Evolutionary conservation across 176 grass and related monocot genomes (phyloP).

Genomic region (Carex littledalei): DNA sequence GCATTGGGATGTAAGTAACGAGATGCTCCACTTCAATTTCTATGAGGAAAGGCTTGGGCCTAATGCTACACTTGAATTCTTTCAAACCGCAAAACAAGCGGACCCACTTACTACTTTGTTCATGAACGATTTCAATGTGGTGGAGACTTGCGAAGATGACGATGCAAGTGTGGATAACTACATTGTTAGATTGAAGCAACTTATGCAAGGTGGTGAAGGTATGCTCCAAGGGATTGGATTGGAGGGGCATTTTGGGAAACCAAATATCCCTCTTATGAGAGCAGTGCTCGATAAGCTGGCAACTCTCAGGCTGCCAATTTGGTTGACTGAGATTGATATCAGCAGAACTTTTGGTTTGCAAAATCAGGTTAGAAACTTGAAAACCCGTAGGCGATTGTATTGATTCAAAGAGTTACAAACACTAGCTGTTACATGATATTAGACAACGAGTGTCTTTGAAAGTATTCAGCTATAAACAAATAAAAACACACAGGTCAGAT

Average conservation of each 20-base stretch:
- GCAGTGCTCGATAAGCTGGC: slow-evolving; percentile 83
- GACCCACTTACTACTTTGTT: slow-evolving; percentile 86
- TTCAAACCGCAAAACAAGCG: slow-evolving; percentile 43
- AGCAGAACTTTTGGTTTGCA: slow-evolving; percentile 37
- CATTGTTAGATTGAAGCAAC: slow-evolving; percentile 37
- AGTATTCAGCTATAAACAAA: no score
- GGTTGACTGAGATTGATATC: slow-evolving; percentile 88
- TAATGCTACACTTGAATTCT: slow-evolving; percentile 71
- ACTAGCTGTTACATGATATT: no score
- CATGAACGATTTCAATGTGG: slow-evolving; percentile 92
- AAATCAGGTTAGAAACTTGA: slow-evolving; percentile 32
- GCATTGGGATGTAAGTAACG: slow-evolving; percentile 96
- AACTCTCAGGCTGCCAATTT: slow-evolving; percentile 62
- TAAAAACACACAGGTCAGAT: neutral
- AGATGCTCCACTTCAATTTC: slow-evolving; percentile 95
- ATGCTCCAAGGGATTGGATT: slow-evolving; percentile 77
- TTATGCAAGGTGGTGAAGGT: slow-evolving; percentile 42
- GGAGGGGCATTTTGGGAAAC: slow-evolving; percentile 62
- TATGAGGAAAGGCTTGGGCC: slow-evolving; percentile 64
- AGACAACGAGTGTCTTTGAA: no score
- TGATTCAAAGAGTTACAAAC: no score
- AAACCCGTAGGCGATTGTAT: no score
- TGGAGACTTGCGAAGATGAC: slow-evolving; percentile 76
- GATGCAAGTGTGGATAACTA: slow-evolving; percentile 72
- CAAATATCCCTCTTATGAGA: slow-evolving; percentile 68